Evolutionary conservation across 495 filamentous ascomycete species (phyloP), one percentile per base, ranked within the genome.

Genomic region (Penicillium cinerascens): DNA sequence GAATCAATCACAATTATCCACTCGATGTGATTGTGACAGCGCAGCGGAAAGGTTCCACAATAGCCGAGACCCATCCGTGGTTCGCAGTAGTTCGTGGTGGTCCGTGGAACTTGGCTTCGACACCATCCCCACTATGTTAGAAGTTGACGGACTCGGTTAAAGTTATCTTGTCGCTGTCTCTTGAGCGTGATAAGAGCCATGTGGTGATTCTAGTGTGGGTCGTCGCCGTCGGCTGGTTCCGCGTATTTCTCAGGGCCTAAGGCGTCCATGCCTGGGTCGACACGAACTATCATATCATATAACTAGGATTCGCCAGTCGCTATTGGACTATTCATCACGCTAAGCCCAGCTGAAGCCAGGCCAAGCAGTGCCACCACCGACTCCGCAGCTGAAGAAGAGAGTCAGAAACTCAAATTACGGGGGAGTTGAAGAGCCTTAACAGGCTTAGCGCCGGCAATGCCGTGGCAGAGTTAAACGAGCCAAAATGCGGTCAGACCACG

Each of bases 281-380:
- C 29, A 33, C 29, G 29, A 33, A 33, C 29, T 33, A 33, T 15
- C 29, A 10, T n/a, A 33, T 33, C 29, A 33, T 10, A 33, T 33
- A 13, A 3, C 10, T 1, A 1, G 8, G 13, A 33, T 33, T 13
- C 29, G 3, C 1, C 11, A 11, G 29, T 15, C 11, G 9, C 8
- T 13, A 33, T 33, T 33, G 29, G 29, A 33, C 5, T 33, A 33
- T 33, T 8, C 6, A 16, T 37, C 4, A n/a, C 16, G 21, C 27
- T n/a, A 22, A 20, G 13, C 29, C 36, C 44, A 47, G 44, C 44
- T 47, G 44, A 23, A 10, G 29, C 44, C 44, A 47, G n/a, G n/a
- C n/a, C n/a, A n/a, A n/a, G 44, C 11, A 4, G 4, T 21, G 41
- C 29, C 20, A 20, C 33, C 20, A 25, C 35, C 21, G 20, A 21